These are phyloP conservation scores for Coleophoma cylindrospora DNA, from an alignment of 2,329 filamentous ascomycete species.

Conservation along the genomic window DNA sequence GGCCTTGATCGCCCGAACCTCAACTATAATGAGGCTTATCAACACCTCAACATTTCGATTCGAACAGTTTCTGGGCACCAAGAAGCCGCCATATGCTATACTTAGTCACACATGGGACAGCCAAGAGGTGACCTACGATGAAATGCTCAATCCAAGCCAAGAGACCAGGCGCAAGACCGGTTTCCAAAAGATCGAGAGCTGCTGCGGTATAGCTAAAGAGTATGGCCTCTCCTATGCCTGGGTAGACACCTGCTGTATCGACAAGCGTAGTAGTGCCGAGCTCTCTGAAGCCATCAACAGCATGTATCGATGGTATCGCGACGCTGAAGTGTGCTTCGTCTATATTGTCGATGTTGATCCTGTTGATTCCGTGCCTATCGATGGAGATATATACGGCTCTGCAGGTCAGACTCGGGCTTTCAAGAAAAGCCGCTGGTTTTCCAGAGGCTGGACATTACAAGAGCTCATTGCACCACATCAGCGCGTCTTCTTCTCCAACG, in stretches of 20 bases:
- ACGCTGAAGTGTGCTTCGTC: constrained; percentile 1
- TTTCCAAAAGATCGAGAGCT: neutral
- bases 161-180: neutral
- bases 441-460: constrained; percentile 4
- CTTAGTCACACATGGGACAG: constrained; percentile 24
- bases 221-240: neutral
- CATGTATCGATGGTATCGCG: constrained; percentile 5
- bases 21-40: too few relatives aligned
- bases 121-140: constrained; percentile 17
- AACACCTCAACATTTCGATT: neutral
- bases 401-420: too few relatives aligned
- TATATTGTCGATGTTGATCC: neutral
- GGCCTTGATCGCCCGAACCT: too few relatives aligned
- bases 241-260: constrained; percentile 7
- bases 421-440: constrained; percentile 1
- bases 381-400: too few relatives aligned
- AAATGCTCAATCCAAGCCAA: neutral
- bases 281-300: constrained; percentile 5
- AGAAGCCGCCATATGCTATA: constrained; percentile 16
- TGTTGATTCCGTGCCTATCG: neutral
- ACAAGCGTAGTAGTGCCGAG: constrained; percentile 4
- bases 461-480: constrained; percentile 1
- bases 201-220: neutral
- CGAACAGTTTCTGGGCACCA: neutral
- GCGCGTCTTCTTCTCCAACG: neutral